Evolutionary conservation across 2,329 filamentous ascomycete genomes (phyloP).

Genomic region (Ophiocordyceps australis): DNA sequence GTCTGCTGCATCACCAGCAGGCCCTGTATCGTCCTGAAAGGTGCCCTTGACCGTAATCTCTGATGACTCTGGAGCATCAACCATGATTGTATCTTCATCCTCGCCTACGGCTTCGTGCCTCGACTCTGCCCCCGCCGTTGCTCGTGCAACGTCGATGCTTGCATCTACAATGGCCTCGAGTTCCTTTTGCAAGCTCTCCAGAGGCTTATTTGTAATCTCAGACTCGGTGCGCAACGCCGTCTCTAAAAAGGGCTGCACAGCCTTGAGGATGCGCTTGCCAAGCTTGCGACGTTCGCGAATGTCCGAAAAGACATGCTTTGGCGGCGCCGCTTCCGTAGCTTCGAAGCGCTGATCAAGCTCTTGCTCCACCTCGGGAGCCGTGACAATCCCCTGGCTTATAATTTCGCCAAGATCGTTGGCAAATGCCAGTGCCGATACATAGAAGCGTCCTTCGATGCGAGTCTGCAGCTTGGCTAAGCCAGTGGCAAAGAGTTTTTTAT

Average conservation of each 20-base stretch:
- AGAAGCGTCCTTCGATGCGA: conserved; percentile 35
- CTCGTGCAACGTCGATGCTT: conserved; percentile 38
- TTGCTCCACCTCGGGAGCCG: conserved; percentile 12
- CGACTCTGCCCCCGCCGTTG: conserved; percentile 13
- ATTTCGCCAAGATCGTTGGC: conserved; percentile 35
- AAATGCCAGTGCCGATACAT: conserved; percentile 39
- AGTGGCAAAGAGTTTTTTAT: conserved; percentile 40
- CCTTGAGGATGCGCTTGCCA: conserved; percentile 79
- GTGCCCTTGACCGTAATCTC: conserved; percentile 27
- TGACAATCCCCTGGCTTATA: conserved; percentile 33
- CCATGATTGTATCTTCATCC: conserved; percentile 32
- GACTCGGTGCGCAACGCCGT: conserved; percentile 62
- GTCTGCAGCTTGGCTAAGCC: conserved; percentile 30
- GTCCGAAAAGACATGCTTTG: conserved; percentile 39
- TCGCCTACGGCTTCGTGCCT: conserved; percentile 16
- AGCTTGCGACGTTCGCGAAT: conserved; percentile 67
- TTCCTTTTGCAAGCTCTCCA: conserved; percentile 53
- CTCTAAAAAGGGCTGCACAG: conserved; percentile 61
- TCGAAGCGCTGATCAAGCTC: conserved; percentile 12
- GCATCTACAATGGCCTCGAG: conserved; percentile 56
- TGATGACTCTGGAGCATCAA: conserved; percentile 23
- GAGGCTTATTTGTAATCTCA: conserved; percentile 54
- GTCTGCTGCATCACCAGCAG: conserved; percentile 10
- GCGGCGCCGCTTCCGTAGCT: conserved; percentile 25
- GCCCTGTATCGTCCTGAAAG: conserved; percentile 8